phyloP scores from a whole-genome alignment of 1,284 basidiomycete species.

The Volvariella volvacea region DNA sequence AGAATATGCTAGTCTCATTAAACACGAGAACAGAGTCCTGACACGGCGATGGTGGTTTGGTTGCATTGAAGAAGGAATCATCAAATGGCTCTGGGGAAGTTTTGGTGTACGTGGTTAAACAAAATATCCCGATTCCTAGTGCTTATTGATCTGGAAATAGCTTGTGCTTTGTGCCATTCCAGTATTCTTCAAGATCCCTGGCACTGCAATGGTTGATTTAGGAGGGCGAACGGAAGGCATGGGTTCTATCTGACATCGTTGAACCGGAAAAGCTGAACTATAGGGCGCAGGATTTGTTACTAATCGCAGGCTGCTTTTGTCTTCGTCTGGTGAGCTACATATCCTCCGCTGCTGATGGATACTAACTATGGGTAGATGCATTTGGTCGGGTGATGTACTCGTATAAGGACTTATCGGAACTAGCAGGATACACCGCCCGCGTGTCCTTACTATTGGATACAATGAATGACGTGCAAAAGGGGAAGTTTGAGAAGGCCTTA shows the following conservation, averaged over 20 bases:
- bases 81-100: conserved; percentile 97
- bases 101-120: conserved; percentile 60
- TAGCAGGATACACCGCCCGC: conserved; percentile 92
- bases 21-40: conserved; percentile 85
- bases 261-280: not conserved
- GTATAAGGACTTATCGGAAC: conserved; percentile 93
- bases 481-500: conserved; percentile 86
- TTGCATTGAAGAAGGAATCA: conserved; percentile 90
- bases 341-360: not conserved
- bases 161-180: conserved; percentile 92
- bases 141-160: conserved; percentile 25
- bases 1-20: conserved; percentile 83
- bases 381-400: conserved; percentile 89
- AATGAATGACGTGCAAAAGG: conserved; percentile 82
- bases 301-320: conserved; percentile 86
- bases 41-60: conserved; percentile 85
- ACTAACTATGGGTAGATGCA: conserved; percentile 46
- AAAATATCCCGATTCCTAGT: not conserved
- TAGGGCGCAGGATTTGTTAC: conserved; percentile 76
- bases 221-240: conserved; percentile 83
- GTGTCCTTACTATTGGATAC: conserved; percentile 88
- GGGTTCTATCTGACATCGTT: conserved; percentile 4
- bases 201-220: conserved; percentile 62
- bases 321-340: conserved; percentile 53
- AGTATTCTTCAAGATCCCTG: conserved; percentile 86